These are phyloP conservation scores for Cutaneotrichosporon daszewskae DNA, from an alignment of 1,284 basidiomycete genomes.

Conservation along the genomic window DNA sequence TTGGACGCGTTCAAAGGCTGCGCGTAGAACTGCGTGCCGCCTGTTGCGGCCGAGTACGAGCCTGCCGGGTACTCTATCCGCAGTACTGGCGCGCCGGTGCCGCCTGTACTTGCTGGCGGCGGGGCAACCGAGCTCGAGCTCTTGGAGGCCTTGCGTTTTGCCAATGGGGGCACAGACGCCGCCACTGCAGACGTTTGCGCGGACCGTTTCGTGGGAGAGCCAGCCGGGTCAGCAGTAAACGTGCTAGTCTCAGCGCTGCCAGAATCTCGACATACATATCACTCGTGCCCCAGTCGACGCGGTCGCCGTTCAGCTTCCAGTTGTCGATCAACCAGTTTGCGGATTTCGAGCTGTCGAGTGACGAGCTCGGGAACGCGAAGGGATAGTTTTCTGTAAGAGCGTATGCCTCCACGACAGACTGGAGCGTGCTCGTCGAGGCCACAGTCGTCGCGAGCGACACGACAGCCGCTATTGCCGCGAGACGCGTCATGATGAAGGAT, in stretches of 20 bases:
- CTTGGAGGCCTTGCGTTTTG: neutral
- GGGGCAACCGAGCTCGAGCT: conserved; percentile 16
- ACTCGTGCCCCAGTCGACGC: conserved; percentile 28
- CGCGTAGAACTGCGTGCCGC: conserved; percentile 47
- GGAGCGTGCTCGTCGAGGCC: conserved; percentile 1
- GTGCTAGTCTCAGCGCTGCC: conserved; percentile 14
- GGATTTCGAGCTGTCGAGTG: conserved; percentile 21
- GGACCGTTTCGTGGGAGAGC: conserved; percentile 7
- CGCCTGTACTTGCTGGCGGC: too few species aligned
- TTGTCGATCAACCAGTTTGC: conserved; percentile 23
- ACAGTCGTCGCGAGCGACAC: conserved; percentile 1
- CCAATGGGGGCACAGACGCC: conserved; percentile 3
- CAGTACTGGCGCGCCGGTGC: conserved; percentile 31
- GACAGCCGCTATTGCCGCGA: conserved; percentile 7
- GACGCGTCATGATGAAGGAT: conserved; percentile 1
- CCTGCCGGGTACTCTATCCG: conserved; percentile 43
- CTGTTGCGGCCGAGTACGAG: conserved; percentile 41
- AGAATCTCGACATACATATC: conserved; percentile 26
- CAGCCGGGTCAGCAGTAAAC: conserved; percentile 30
- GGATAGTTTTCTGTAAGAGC: conserved; percentile 23
- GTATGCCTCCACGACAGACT: conserved; percentile 7
- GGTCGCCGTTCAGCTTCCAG: conserved; percentile 30
- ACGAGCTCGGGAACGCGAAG: conserved; percentile 27
- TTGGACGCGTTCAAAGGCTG: conserved; percentile 23
- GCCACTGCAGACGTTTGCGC: neutral